Conservation (phyloP, 257 asterid genomes). For the Forsythia suspensa region DNA sequence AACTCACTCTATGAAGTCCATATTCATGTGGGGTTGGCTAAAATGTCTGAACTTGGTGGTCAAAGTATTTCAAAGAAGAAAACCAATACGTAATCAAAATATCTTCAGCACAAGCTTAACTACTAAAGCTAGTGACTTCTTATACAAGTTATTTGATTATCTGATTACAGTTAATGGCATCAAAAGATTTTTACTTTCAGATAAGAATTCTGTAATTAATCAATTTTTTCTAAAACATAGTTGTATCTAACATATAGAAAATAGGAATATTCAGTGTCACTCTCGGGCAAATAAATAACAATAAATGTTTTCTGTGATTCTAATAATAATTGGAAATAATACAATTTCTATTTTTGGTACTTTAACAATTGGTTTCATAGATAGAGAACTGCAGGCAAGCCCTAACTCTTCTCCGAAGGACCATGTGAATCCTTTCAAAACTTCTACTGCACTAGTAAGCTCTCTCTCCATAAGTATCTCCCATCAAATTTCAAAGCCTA, state of each 20-base stretch:
- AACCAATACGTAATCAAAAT: not conserved
- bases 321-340: not conserved
- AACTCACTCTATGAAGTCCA: not conserved
- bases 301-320: not conserved
- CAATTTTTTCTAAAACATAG: not conserved
- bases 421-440: not conserved
- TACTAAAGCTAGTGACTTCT: not conserved
- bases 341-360: not conserved
- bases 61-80: not conserved
- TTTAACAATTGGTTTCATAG: not conserved
- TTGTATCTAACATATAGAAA: not conserved
- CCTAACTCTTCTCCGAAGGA: slow-evolving; percentile 7
- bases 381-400: not conserved
- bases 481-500: not conserved
- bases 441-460: not conserved
- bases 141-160: not conserved
- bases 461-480: not conserved
- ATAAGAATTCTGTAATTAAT: slow-evolving; percentile 1
- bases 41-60: not conserved
- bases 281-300: not conserved
- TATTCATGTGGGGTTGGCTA: not conserved
- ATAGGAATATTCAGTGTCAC: not conserved
- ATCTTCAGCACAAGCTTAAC: slow-evolving; percentile 10
- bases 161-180: not conserved
- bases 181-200: not conserved